Conservation (phyloP, 176 grass and related monocot species). For the Coix lacrymajobi region DNA sequence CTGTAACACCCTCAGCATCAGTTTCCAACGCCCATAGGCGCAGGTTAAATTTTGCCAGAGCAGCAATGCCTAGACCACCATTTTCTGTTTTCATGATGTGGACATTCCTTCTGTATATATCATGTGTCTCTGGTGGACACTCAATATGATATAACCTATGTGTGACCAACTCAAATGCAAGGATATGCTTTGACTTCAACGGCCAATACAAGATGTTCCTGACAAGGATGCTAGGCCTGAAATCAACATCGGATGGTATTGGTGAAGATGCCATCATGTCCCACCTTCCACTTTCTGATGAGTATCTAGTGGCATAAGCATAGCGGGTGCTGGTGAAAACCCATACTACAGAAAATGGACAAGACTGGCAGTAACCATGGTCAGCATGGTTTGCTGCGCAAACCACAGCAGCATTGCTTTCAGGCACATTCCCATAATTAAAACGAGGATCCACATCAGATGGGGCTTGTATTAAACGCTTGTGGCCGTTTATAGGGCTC, state of each 20-base stretch:
- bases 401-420: constrained; percentile 21
- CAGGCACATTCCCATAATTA: constrained; percentile 19
- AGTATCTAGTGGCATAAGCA: constrained; percentile 29
- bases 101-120: constrained; percentile 31
- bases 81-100: constrained; percentile 34
- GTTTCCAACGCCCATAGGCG: constrained; percentile 15
- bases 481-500: constrained; percentile 13
- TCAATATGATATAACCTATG: constrained; percentile 25
- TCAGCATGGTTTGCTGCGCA: constrained; percentile 12
- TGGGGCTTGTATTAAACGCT: not conserved
- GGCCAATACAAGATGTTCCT: constrained; percentile 27
- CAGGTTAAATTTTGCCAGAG: constrained; percentile 14
- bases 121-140: constrained; percentile 30
- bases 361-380: constrained; percentile 11
- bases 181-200: constrained; percentile 25
- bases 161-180: constrained; percentile 10
- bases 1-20: not conserved
- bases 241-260: constrained; percentile 23
- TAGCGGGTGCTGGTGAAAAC: constrained; percentile 8
- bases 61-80: constrained; percentile 25
- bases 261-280: not conserved
- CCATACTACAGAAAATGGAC: constrained; percentile 18
- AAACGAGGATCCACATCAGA: constrained; percentile 16
- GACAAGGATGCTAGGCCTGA: constrained; percentile 31
- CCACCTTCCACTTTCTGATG: constrained; percentile 15